Conservation (phyloP, 495 filamentous ascomycete species). For the Evansstolkia leycettana region DNA sequence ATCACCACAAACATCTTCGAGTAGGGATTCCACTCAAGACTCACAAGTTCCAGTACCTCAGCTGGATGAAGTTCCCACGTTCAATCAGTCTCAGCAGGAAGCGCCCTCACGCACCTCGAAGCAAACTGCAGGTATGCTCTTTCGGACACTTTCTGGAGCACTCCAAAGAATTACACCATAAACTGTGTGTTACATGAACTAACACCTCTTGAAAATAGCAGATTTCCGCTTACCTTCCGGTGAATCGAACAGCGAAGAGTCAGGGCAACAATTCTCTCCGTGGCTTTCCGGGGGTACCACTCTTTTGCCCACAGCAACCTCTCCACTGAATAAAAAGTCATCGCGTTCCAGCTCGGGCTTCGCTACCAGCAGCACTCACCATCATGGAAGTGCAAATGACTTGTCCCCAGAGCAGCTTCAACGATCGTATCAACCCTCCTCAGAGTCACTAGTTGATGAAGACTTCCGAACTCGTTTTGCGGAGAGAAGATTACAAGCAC, state of each 20-base stretch:
- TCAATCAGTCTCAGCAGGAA: too few relatives aligned
- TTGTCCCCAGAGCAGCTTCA: not conserved
- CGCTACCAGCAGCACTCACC: constrained; percentile 3
- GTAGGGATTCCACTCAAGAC: not conserved
- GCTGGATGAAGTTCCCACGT: too few relatives aligned
- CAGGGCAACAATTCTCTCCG: too few relatives aligned
- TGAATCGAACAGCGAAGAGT: too few relatives aligned
- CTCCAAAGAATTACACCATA: too few relatives aligned
- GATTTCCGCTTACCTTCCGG: too few relatives aligned
- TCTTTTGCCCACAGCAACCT: not conserved
- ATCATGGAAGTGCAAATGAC: constrained; percentile 2
- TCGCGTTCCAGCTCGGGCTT: not conserved
- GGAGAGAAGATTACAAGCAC: constrained; percentile 9
- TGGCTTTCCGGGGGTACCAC: too few relatives aligned
- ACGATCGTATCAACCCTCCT: constrained; percentile 4
- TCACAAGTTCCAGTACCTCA: not conserved
- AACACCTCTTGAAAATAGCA: too few relatives aligned
- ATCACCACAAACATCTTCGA: constrained; percentile 16
- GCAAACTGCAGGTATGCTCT: too few relatives aligned
- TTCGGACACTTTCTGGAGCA: too few relatives aligned
- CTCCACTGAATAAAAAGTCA: not conserved
- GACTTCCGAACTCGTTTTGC: constrained; percentile 21
- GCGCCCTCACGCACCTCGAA: too few relatives aligned
- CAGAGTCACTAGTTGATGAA: constrained; percentile 12
- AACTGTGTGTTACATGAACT: too few relatives aligned